Evolutionary conservation across 345 rosid species (phyloP).

Genomic region (Salix caprea): DNA sequence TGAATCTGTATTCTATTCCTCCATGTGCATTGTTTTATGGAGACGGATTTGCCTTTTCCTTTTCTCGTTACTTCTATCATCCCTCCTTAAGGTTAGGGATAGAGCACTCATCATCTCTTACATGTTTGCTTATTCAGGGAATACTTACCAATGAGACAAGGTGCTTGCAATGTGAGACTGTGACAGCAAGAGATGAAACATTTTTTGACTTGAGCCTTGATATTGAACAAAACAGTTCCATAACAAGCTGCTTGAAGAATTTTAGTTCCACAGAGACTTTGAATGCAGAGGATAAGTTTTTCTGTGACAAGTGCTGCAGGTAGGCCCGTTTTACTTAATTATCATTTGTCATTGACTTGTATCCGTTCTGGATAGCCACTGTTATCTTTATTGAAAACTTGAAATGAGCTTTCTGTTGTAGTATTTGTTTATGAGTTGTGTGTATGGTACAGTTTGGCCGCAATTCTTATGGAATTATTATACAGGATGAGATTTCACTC

Average conservation of each 20-base stretch:
- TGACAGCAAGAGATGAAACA: conserved; percentile 97
- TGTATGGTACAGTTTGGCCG: background rate
- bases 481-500: background rate
- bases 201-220: conserved; percentile 98
- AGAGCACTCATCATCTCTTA: conserved; percentile 17
- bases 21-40: background rate
- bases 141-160: conserved; percentile 98
- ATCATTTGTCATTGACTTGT: background rate
- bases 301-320: conserved; percentile 99
- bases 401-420: background rate
- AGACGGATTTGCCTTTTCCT: background rate
- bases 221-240: conserved; percentile 97
- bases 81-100: background rate
- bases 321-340: conserved; percentile 18
- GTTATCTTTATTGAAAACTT: background rate
- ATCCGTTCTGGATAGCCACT: background rate
- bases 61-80: background rate
- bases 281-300: conserved; percentile 97
- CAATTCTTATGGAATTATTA: background rate
- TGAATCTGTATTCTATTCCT: background rate
- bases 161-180: conserved; percentile 93
- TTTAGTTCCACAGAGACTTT: conserved; percentile 99
- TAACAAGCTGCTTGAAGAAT: conserved; percentile 98
- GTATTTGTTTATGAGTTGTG: background rate
- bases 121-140: conserved; percentile 49